phyloP scores from a whole-genome alignment of 2,329 filamentous ascomycete genomes.

The Emmonsia crescens region DNA sequence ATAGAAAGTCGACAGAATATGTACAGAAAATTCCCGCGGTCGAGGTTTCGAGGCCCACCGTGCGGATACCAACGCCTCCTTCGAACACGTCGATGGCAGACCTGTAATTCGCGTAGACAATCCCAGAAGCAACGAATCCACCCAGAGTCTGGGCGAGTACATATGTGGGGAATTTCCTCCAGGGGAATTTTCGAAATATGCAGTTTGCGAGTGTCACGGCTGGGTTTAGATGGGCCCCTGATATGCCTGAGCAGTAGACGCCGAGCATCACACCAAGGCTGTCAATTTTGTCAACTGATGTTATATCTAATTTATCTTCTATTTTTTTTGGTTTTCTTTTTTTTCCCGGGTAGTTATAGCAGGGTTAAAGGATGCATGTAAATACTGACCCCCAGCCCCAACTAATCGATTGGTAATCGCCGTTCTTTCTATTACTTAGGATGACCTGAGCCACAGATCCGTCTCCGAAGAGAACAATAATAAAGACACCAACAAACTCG shows the following conservation, averaged over 20 bases:
- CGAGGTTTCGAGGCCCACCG: conserved; percentile 48
- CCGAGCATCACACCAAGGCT: conserved; percentile 59
- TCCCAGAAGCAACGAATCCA: conserved; percentile 50
- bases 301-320: neutral
- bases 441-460: conserved; percentile 61
- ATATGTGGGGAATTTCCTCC: conserved; percentile 60
- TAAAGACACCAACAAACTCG: conserved; percentile 59
- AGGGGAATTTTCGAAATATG: conserved; percentile 56
- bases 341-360: conserved; percentile 4
- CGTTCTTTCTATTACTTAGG: conserved; percentile 40
- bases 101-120: conserved; percentile 54
- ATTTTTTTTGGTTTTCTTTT: neutral
- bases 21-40: conserved; percentile 65
- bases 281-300: conserved; percentile 7
- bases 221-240: conserved; percentile 58
- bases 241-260: conserved; percentile 49
- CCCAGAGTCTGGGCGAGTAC: conserved; percentile 55
- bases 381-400: conserved; percentile 39
- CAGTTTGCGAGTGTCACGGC: conserved; percentile 62
- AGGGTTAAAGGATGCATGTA: neutral
- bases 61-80: conserved; percentile 47
- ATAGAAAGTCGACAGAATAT: conserved; percentile 53
- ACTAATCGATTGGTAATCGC: conserved; percentile 42
- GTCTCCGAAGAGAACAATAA: conserved; percentile 58
- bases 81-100: conserved; percentile 55